A percentile compares a stretch with the other conserved stretches of the same genome.
These are phyloP conservation scores for Endoconidiophora polonica DNA, from an alignment of 2,329 filamentous ascomycete genomes.

Conservation along the genomic window DNA sequence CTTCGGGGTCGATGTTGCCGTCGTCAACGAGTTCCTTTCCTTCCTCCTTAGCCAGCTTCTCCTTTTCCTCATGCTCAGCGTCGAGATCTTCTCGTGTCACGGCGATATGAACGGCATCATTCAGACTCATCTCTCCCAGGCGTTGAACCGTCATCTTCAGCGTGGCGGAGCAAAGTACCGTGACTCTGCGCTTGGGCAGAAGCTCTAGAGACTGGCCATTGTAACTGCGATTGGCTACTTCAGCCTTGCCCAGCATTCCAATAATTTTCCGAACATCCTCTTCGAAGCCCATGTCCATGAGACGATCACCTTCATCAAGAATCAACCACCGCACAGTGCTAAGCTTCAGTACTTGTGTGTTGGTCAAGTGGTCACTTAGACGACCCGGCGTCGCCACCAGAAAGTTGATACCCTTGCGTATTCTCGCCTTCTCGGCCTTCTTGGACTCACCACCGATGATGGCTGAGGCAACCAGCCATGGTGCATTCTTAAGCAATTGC, in stretches of 20 bases:
- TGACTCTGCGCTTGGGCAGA: constrained; percentile 61
- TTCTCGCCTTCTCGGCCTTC: constrained; percentile 73
- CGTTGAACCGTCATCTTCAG: constrained; percentile 96
- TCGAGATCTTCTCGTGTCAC: constrained; percentile 39
- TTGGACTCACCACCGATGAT: constrained; percentile 56
- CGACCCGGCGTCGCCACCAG: constrained; percentile 87
- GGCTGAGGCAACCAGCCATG: constrained; percentile 86
- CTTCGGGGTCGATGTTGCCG: constrained; percentile 6
- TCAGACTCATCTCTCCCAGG: constrained; percentile 84
- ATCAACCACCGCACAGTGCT: constrained; percentile 86
- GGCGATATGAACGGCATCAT: constrained; percentile 77
- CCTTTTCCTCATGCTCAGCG: constrained; percentile 17
- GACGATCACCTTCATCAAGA: constrained; percentile 86
- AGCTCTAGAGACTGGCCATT: constrained; percentile 42
- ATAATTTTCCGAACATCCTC: constrained; percentile 84
- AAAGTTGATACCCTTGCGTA: constrained; percentile 90
- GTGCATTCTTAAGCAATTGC: constrained; percentile 68
- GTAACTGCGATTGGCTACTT: constrained; percentile 40
- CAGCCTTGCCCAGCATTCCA: constrained; percentile 52
- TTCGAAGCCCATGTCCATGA: constrained; percentile 97
- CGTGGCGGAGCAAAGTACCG: constrained; percentile 86
- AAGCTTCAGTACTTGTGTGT: constrained; percentile 77
- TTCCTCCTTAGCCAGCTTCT: constrained; percentile 23
- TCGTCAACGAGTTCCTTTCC: not conserved
- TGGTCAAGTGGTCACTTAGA: constrained; percentile 77